These are phyloP conservation scores for Aspergillus ibericus DNA, from an alignment of 2,329 filamentous ascomycete species.

Conservation along the genomic window DNA sequence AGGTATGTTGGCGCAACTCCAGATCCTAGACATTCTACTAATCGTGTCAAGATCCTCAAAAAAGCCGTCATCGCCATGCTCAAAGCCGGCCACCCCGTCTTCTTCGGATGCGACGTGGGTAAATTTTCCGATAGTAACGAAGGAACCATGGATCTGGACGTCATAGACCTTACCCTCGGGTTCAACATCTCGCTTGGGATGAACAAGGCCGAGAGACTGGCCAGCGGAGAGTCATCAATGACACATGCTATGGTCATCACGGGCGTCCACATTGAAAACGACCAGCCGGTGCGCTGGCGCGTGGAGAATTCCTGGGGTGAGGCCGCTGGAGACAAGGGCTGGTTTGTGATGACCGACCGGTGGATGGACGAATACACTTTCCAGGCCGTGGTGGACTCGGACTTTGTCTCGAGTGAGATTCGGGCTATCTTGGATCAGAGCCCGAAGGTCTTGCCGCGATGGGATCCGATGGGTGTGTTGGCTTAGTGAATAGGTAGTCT, in stretches of 20 bases:
- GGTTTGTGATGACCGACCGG: constrained; percentile 83
- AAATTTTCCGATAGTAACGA: constrained; percentile 68
- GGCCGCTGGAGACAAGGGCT: constrained; percentile 70
- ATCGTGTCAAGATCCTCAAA: constrained; percentile 59
- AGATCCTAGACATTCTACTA: not conserved
- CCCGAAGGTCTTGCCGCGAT: constrained; percentile 69
- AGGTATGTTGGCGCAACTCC: constrained; percentile 1
- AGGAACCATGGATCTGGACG: constrained; percentile 77
- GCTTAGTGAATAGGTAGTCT: constrained; percentile 47
- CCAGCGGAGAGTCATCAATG: constrained; percentile 76
- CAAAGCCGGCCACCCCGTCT: constrained; percentile 73
- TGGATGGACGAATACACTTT: constrained; percentile 83
- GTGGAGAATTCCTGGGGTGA: constrained; percentile 86
- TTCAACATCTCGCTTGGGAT: constrained; percentile 74
- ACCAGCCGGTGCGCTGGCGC: constrained; percentile 72
- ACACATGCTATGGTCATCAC: constrained; percentile 93
- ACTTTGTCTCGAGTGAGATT: constrained; percentile 64
- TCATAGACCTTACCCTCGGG: constrained; percentile 80
- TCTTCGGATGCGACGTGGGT: constrained; percentile 87
- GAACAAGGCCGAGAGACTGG: constrained; percentile 72
- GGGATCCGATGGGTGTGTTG: constrained; percentile 78
- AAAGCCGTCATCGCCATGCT: constrained; percentile 74
- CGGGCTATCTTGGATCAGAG: constrained; percentile 69
- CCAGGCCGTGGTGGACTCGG: constrained; percentile 79
- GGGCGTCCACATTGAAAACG: constrained; percentile 73